Base-by-base conservation (phyloP, 2,329 filamentous ascomycete genomes). In the Diplocarpon rosae region DNA sequence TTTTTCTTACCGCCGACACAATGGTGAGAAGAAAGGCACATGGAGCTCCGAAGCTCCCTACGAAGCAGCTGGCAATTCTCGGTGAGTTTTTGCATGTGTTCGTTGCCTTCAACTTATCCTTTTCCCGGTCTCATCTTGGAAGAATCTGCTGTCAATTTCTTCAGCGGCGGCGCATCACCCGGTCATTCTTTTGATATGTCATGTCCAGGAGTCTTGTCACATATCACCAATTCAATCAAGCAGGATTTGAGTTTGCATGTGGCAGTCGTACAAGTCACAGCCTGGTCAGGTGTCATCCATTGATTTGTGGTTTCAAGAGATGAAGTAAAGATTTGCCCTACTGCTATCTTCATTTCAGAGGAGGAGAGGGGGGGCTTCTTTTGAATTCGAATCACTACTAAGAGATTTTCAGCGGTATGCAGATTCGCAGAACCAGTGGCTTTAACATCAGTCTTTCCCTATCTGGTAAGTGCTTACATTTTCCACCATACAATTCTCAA, bases 401-500 rank as follows among this genome's bases (percentile, higher is more conserved):
- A 43, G 41, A 11, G 37, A 33, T 43, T 28, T 46, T 30, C 54
- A 87, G 84, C 83, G 61, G 73, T 87, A 67, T 85, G 83, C 60
- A 75, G 85, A 58, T 83, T 90, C 58, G 80, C 84, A 49, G 85
- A 90, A 61, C 85, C 85, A 8, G 66, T 83, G 49, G 75, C 83
- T 7, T 69, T 84, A 55, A 86, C 83, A 31, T 62, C 59, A 17
- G 56, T 62, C 34, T 62, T 53, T 34, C 60, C 60, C 41, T 62
- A 75, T 52, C 63, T 75, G 39, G 68, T 70, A 48, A 16, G 50
- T 49, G 17, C 29, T 29, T 3, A 9, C n/a, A 15, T 7, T 24
- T 24, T 24, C 20, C 20, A 24, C 20, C 20, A 24, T 12, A 4
- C 12, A 14, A 17, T 33, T 5, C 9, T 17, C 11, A 24, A 3